phyloP scores from a whole-genome alignment of 495 filamentous ascomycete species.

The Viridothelium virens region DNA sequence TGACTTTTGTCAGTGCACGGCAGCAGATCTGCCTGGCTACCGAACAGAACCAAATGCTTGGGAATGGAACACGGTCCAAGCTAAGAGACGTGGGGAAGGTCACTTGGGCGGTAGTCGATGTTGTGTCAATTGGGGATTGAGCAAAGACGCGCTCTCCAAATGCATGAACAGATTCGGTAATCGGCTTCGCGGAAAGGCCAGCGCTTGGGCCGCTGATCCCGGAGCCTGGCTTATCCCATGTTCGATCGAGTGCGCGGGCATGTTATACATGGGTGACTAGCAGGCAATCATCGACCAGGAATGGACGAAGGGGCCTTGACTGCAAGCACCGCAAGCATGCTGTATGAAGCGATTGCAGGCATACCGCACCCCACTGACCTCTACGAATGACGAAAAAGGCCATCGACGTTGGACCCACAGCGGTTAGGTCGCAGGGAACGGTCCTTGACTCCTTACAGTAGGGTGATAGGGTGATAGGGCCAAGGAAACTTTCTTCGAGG shows the following conservation, averaged over 20 bases:
- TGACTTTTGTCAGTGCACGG: slow-evolving; percentile 3
- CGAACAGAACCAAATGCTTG: neutral
- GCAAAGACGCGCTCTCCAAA: slow-evolving; percentile 3
- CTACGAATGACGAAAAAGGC: neutral
- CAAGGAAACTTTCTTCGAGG: neutral
- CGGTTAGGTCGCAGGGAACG: neutral
- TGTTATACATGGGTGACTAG: slow-evolving; percentile 1
- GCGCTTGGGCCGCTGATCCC: neutral
- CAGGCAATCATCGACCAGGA: neutral
- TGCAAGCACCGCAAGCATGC: neutral
- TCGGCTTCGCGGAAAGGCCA: slow-evolving; percentile 2
- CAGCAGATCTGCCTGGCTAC: slow-evolving; percentile 2
- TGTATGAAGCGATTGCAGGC: too few relatives aligned
- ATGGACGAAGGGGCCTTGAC: neutral
- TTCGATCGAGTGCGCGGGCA: neutral
- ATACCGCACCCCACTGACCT: neutral
- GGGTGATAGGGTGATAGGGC: neutral
- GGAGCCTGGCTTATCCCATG: neutral
- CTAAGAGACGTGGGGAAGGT: slow-evolving; percentile 11
- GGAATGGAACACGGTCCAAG: slow-evolving; percentile 2
- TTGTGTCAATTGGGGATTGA: neutral
- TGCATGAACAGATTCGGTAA: slow-evolving; percentile 9
- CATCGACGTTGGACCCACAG: neutral
- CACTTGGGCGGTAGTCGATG: neutral
- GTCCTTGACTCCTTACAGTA: neutral